phyloP scores from a whole-genome alignment of 495 filamentous ascomycete species.

The Hypoxylon fuscum region DNA sequence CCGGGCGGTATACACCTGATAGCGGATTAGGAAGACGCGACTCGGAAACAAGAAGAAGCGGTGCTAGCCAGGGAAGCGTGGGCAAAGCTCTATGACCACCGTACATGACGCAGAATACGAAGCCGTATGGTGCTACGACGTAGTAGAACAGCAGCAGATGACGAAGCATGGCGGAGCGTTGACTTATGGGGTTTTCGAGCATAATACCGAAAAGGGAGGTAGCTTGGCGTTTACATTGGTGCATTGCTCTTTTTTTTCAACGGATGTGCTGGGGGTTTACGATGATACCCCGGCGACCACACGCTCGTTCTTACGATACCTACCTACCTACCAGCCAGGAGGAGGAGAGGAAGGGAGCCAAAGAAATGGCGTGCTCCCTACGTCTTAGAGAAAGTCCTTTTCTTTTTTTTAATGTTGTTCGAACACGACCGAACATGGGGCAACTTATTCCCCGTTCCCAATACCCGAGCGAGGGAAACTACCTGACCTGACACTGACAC shows the following conservation, averaged over 20 bases:
- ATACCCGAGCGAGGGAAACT: conserved; percentile 28
- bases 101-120: neutral
- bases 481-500: no score
- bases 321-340: neutral
- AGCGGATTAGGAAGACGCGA: conserved; percentile 20
- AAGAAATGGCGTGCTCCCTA: conserved; percentile 4
- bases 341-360: neutral
- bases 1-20: conserved; percentile 41
- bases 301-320: conserved; percentile 38
- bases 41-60: conserved; percentile 27
- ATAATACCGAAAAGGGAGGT: conserved; percentile 25
- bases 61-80: conserved; percentile 44
- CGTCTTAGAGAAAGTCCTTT: conserved; percentile 7
- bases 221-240: conserved; percentile 27
- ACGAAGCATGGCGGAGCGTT: conserved; percentile 16
- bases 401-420: conserved; percentile 10
- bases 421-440: neutral
- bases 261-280: conserved; percentile 15
- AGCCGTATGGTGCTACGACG: neutral
- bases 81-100: conserved; percentile 51
- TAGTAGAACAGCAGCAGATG: conserved; percentile 6
- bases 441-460: conserved; percentile 7
- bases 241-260: conserved; percentile 38
- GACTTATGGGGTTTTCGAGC: conserved; percentile 17
- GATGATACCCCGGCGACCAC: conserved; percentile 29